These are phyloP conservation scores for Xylaria sp. DNA, from an alignment of 2,329 filamentous ascomycete species.

Conservation along the genomic window DNA sequence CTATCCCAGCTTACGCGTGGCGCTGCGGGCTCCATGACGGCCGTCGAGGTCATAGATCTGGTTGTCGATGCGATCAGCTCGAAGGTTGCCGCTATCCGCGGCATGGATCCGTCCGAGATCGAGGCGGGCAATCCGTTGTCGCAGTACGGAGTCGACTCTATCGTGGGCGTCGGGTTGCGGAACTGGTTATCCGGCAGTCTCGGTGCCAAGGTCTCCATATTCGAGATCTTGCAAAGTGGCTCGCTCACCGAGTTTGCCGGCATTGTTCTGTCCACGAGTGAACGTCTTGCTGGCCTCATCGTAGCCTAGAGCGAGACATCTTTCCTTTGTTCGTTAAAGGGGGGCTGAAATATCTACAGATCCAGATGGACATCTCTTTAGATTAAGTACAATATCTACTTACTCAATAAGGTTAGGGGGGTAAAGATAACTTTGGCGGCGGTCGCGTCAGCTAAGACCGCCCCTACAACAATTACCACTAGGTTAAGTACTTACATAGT, in stretches of 20 bases:
- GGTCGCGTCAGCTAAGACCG: no score
- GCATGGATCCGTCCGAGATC: neutral
- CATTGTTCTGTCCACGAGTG: neutral
- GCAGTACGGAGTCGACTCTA: neutral
- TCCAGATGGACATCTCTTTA: no score
- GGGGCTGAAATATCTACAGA: no score
- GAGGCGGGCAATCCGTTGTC: neutral
- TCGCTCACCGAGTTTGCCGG: neutral
- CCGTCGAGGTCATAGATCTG: neutral
- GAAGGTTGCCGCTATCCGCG: neutral
- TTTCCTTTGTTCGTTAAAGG: neutral
- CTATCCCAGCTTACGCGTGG: neutral
- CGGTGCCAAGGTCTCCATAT: neutral
- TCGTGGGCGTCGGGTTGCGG: neutral
- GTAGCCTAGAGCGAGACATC: neutral
- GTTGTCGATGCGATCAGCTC: neutral
- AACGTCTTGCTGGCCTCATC: neutral
- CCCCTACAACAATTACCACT: no score
- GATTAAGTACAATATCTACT: no score
- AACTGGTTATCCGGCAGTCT: neutral
- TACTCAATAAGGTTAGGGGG: no score
- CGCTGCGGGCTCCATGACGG: neutral
- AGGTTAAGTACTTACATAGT: no score
- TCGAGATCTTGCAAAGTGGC: neutral
- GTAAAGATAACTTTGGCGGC: no score